Conservation (phyloP, 306 rosid genomes). For the Trichosanthes cucumerina region DNA sequence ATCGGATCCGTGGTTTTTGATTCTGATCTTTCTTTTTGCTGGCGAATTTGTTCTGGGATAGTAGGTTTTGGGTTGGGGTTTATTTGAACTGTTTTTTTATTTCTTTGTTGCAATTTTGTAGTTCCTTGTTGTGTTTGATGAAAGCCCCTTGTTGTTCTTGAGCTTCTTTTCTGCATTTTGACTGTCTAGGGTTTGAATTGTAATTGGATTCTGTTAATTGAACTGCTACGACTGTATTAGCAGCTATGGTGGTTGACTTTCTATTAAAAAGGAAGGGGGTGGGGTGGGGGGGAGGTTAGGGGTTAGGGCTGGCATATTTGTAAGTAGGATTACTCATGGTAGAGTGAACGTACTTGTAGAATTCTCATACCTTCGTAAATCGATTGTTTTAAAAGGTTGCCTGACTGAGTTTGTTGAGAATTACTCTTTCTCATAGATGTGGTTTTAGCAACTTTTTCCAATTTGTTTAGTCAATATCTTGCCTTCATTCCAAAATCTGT, state of each 20-base stretch:
- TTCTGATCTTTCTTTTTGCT: slow-evolving; percentile 1
- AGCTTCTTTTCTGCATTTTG: not conserved
- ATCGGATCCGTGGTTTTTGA: slow-evolving; percentile 8
- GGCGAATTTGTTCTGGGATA: not conserved
- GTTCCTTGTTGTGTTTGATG: not conserved
- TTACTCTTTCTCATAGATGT: not conserved
- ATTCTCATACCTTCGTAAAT: not conserved
- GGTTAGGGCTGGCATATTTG: not conserved
- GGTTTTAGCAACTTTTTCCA: not conserved
- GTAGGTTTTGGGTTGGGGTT: not conserved
- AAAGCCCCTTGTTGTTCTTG: not conserved
- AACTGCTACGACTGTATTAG: not conserved
- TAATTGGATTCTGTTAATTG: not conserved
- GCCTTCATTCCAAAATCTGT: not conserved
- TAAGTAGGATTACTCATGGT: not conserved
- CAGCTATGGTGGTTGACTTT: not conserved
- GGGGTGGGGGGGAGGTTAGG: not conserved
- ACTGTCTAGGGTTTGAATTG: slow-evolving; percentile 2
- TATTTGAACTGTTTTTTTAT: not conserved
- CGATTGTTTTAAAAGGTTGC: not conserved
- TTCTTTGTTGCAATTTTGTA: not conserved
- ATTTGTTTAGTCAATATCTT: not conserved
- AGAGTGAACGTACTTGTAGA: not conserved
- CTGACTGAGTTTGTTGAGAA: not conserved
- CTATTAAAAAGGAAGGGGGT: not conserved